Percentiles rank a stretch among this genome's conserved stretches.
Evolutionary conservation across 1,284 basidiomycete genomes (phyloP).

Genomic region (Sanguinoderma infundibulare): DNA sequence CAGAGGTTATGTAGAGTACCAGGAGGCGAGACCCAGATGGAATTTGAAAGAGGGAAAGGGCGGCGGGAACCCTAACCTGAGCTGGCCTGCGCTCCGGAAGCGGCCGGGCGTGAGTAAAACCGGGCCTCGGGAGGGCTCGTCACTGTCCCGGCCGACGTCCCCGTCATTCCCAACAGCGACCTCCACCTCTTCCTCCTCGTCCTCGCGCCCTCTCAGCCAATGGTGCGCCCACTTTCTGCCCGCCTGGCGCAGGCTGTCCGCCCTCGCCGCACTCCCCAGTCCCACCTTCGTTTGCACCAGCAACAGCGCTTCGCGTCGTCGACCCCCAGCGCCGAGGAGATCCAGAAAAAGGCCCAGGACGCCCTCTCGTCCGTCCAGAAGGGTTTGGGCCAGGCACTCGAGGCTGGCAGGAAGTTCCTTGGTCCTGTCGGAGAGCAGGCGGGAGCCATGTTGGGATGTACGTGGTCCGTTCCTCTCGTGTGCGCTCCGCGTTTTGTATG

Average conservation of each 20-base stretch:
- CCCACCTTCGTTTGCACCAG: slow-evolving; percentile 24
- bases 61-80: slow-evolving; percentile 2
- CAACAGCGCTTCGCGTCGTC: slow-evolving; percentile 36
- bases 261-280: slow-evolving; percentile 29
- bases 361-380: slow-evolving; percentile 62
- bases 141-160: slow-evolving; percentile 23
- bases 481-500: background rate
- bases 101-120: slow-evolving; percentile 26
- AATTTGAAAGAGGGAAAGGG: background rate
- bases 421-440: slow-evolving; percentile 65
- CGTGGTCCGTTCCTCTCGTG: slow-evolving; percentile 34
- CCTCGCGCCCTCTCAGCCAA: slow-evolving; percentile 27
- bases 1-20: no score
- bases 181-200: slow-evolving; percentile 22
- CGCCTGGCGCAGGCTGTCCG: slow-evolving; percentile 36
- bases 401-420: slow-evolving; percentile 55
- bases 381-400: slow-evolving; percentile 55
- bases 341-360: slow-evolving; percentile 74
- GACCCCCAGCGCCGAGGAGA: slow-evolving; percentile 39
- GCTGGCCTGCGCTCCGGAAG: slow-evolving; percentile 8
- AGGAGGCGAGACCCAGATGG: background rate
- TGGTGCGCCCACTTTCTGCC: slow-evolving; percentile 33
- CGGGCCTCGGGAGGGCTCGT: slow-evolving; percentile 24
- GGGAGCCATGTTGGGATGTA: slow-evolving; percentile 69
- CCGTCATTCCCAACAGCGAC: slow-evolving; percentile 30